A percentile compares a stretch with the other conserved stretches of the same genome.
These are phyloP conservation scores for Onygenales sp. DNA, from an alignment of 2,329 filamentous ascomycete genomes.

Conservation along the genomic window DNA sequence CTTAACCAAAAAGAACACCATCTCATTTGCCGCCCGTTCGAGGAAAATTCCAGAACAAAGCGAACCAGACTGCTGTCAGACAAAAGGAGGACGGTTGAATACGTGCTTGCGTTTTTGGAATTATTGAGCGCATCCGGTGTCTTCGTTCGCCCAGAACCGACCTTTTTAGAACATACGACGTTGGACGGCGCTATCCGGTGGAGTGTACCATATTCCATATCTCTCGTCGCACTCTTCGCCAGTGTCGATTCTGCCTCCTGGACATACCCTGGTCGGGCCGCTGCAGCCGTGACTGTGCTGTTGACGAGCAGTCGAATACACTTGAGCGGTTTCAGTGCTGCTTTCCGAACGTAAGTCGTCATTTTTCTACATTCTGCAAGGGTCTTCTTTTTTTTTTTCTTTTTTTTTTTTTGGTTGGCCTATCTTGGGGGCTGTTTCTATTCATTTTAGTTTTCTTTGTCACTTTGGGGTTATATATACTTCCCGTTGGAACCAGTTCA, in stretches of 20 bases:
- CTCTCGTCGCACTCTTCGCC: neutral
- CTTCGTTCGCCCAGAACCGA: neutral
- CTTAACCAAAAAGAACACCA: neutral
- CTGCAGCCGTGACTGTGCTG: neutral
- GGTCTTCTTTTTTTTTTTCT: neutral
- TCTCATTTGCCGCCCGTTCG: neutral
- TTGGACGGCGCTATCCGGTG: neutral
- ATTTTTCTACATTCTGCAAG: neutral
- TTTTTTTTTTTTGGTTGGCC: neutral
- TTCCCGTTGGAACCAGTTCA: neutral
- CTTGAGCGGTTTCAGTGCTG: neutral
- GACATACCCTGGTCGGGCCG: neutral
- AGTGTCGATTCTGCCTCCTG: neutral
- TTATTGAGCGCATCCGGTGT: neutral
- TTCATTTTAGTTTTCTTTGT: neutral
- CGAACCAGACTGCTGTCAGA: no score
- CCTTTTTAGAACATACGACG: slow-evolving; percentile 1
- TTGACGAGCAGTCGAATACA: neutral
- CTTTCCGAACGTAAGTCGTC: slow-evolving; percentile 1
- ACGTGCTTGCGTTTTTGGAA: neutral
- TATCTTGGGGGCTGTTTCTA: neutral
- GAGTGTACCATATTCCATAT: slow-evolving; percentile 1
- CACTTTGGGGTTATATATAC: slow-evolving; percentile 3
- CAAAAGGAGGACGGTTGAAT: neutral
- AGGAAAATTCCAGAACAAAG: no score